These are phyloP conservation scores for Marsdenia floribunda DNA, from an alignment of 257 asterid genomes.

Conservation along the genomic window DNA sequence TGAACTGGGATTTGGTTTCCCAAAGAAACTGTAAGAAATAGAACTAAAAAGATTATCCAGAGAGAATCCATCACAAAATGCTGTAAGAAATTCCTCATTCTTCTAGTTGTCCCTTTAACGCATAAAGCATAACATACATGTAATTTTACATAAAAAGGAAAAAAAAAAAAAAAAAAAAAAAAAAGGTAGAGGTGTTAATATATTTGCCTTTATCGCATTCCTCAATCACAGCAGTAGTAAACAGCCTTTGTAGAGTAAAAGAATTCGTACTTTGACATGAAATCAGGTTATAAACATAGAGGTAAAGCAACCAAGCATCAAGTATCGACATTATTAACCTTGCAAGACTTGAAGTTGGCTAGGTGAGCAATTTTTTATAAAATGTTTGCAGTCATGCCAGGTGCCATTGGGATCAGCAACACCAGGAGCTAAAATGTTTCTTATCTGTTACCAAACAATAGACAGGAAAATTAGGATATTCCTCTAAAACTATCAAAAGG, in stretches of 20 bases:
- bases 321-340: constrained; percentile 38
- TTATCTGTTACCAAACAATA: constrained; percentile 39
- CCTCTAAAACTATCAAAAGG: neutral
- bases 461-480: neutral
- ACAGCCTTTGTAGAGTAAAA: too few relatives aligned
- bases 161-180: too few relatives aligned
- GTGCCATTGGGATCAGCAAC: constrained; percentile 70
- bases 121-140: too few relatives aligned
- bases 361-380: constrained; percentile 56
- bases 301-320: too few relatives aligned
- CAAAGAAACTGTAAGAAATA: too few relatives aligned
- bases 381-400: constrained; percentile 64
- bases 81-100: too few relatives aligned
- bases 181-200: too few relatives aligned
- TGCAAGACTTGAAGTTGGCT: constrained; percentile 53
- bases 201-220: neutral
- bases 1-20: too few relatives aligned
- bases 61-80: too few relatives aligned
- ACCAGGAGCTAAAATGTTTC: constrained; percentile 67
- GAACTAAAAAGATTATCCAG: too few relatives aligned
- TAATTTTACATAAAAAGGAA: too few relatives aligned
- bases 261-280: neutral
- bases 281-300: neutral
- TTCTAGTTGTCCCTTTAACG: too few relatives aligned
- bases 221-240: neutral